These are phyloP conservation scores for Ophiostoma populinum DNA, from an alignment of 2,329 filamentous ascomycete genomes.

Conservation along the genomic window DNA sequence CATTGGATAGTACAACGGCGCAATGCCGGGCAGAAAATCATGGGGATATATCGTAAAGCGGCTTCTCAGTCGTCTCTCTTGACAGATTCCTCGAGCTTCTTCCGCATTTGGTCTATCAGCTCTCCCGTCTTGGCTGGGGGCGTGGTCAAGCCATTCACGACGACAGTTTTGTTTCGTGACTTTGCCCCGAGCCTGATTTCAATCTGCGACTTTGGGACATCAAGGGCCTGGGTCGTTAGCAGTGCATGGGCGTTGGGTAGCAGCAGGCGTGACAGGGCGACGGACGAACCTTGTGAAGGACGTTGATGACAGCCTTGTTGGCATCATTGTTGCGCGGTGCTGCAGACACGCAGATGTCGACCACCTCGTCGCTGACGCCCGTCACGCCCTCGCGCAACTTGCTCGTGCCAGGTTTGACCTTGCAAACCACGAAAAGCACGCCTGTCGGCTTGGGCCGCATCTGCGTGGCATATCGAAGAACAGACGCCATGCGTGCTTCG, in stretches of 20 bases:
- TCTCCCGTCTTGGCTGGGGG: conserved; percentile 3
- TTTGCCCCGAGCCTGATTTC: conserved; percentile 45
- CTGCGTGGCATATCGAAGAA: conserved; percentile 29
- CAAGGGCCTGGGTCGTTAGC: conserved; percentile 28
- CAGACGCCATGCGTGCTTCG: conserved; percentile 7
- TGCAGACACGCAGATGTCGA: conserved; percentile 50
- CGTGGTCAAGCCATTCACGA: conserved; percentile 17
- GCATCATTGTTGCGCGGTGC: conserved; percentile 50
- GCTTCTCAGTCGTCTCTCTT: not conserved
- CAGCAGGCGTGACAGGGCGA: not conserved
- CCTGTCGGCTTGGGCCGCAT: conserved; percentile 27
- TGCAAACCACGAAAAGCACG: conserved; percentile 43
- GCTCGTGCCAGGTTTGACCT: conserved; percentile 48
- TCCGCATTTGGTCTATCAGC: conserved; percentile 5
- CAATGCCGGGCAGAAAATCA: not conserved
- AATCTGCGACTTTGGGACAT: conserved; percentile 45
- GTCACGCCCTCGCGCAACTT: conserved; percentile 43
- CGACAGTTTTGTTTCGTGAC: conserved; percentile 45
- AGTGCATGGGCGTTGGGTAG: not conserved
- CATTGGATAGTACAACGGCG: too few relatives aligned
- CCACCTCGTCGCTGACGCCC: conserved; percentile 33
- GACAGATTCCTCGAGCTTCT: conserved; percentile 5
- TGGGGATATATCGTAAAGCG: too few relatives aligned
- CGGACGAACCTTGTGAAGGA: conserved; percentile 39
- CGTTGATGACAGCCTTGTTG: conserved; percentile 45